Percentiles rank a stretch among this genome's conserved stretches.
These are phyloP conservation scores for Mycena citricolor DNA, from an alignment of 1,284 basidiomycete species.

Conservation along the genomic window DNA sequence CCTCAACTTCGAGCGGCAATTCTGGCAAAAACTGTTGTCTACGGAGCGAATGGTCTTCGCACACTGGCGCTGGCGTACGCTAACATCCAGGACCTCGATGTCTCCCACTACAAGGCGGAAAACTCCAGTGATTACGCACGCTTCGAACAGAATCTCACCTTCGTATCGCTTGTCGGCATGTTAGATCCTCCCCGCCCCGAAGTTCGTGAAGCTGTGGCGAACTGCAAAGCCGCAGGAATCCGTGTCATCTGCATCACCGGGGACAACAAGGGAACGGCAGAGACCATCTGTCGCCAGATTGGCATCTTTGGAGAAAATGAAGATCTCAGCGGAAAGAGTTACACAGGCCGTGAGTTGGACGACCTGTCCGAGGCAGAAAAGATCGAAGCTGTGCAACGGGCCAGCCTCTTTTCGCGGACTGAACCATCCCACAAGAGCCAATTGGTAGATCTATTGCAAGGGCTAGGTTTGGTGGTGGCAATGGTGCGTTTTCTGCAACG, in stretches of 20 bases:
- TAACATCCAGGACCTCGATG: conserved; percentile 76
- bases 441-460: conserved; percentile 94
- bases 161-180: conserved; percentile 97
- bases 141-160: conserved; percentile 89
- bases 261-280: conserved; percentile 97
- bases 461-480: conserved; percentile 91
- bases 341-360: conserved; percentile 92
- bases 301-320: conserved; percentile 87
- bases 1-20: conserved; percentile 60
- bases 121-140: conserved; percentile 80
- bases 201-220: conserved; percentile 83
- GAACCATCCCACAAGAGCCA: conserved; percentile 96
- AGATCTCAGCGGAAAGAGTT: conserved; percentile 88
- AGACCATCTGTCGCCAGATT: conserved; percentile 95
- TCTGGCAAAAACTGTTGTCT: conserved; percentile 66
- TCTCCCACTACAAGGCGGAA: conserved; percentile 77
- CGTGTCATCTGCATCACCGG: conserved; percentile 97
- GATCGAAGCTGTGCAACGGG: conserved; percentile 80
- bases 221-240: conserved; percentile 92
- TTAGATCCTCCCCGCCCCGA: conserved; percentile 97
- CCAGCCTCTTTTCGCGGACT: conserved; percentile 89
- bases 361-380: conserved; percentile 79
- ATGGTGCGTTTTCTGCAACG: conserved; percentile 66
- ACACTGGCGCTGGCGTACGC: conserved; percentile 91
- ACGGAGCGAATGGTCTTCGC: conserved; percentile 83